Evolutionary conservation across 352 stramenopile species (phyloP).

Genomic region (Phytopythium kandeliae): DNA sequence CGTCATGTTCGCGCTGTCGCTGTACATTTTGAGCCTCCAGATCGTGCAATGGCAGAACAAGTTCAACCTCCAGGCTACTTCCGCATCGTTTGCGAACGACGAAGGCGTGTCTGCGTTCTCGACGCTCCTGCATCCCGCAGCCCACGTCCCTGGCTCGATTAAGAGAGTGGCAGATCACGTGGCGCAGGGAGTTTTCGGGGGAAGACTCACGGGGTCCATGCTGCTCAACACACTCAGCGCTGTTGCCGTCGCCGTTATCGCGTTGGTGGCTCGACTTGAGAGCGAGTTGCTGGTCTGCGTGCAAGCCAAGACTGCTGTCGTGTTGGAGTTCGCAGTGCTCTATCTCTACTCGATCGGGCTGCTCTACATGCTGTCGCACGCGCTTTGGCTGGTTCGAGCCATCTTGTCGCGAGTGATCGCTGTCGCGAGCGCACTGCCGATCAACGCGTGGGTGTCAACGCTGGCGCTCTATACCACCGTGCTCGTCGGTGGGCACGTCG

Average conservation of each 20-base stretch:
- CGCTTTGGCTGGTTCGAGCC: slow-evolving; percentile 35
- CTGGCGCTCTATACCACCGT: slow-evolving; percentile 28
- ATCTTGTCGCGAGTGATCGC: slow-evolving; percentile 30
- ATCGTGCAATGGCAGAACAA: slow-evolving; percentile 59
- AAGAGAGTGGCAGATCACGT: slow-evolving; percentile 11
- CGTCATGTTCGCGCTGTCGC: slow-evolving; percentile 55
- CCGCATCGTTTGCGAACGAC: neutral
- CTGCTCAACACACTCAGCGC: neutral
- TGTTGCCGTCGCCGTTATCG: neutral
- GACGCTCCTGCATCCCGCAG: slow-evolving; percentile 44
- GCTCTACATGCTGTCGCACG: slow-evolving; percentile 31
- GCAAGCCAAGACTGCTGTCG: slow-evolving; percentile 1
- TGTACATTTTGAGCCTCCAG: slow-evolving; percentile 65
- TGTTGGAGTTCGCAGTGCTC: slow-evolving; percentile 29
- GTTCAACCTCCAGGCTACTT: slow-evolving; percentile 40
- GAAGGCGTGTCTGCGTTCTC: slow-evolving; percentile 42
- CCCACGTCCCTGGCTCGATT: slow-evolving; percentile 32
- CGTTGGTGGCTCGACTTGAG: neutral
- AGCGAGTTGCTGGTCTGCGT: neutral
- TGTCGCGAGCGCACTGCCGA: slow-evolving; percentile 6
- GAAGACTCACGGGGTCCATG: neutral
- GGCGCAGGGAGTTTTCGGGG: neutral
- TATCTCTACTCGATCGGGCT: slow-evolving; percentile 56
- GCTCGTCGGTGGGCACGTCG: slow-evolving; percentile 31
- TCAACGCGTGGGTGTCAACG: slow-evolving; percentile 48